A percentile compares a stretch with the other conserved stretches of the same genome.
Conservation (phyloP, 2,329 filamentous ascomycete genomes). For the Fusarium pininemorale region DNA sequence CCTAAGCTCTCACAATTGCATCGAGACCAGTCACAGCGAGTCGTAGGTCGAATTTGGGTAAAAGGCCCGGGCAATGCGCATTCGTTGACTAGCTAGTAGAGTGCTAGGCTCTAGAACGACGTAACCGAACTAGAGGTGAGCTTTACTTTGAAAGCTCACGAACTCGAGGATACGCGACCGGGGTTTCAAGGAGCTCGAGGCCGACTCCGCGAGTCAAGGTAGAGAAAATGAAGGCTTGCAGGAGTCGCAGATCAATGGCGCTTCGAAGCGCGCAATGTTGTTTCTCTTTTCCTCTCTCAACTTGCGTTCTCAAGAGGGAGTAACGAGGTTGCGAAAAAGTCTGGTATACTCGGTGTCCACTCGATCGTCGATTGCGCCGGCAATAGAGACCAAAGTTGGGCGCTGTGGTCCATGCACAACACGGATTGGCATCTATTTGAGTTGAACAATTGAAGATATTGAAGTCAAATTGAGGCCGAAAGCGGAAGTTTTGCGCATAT, state of each 20-base stretch:
- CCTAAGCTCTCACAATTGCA: constrained; percentile 15
- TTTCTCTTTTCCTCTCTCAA: neutral
- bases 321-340: neutral
- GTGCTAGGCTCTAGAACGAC: constrained; percentile 6
- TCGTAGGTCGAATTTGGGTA: neutral
- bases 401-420: constrained; percentile 25
- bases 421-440: constrained; percentile 13
- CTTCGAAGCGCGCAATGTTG: constrained; percentile 5
- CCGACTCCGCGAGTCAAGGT: constrained; percentile 19
- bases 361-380: constrained; percentile 22
- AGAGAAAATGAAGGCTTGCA: neutral
- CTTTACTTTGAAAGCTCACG: constrained; percentile 20
- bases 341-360: constrained; percentile 2
- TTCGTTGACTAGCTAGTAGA: constrained; percentile 5
- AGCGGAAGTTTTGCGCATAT: constrained; percentile 1
- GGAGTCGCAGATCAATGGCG: neutral
- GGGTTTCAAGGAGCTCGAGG: constrained; percentile 10
- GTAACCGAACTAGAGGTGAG: constrained; percentile 15
- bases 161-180: constrained; percentile 5
- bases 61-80: neutral
- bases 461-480: neutral
- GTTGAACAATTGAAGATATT: constrained; percentile 1
- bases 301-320: neutral
- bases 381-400: neutral
- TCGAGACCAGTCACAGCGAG: constrained; percentile 2